A percentile compares a stretch with the other conserved stretches of the same genome.
Evolutionary conservation across 1,284 basidiomycete genomes (phyloP).

Genomic region (Tylopilus sp.): DNA sequence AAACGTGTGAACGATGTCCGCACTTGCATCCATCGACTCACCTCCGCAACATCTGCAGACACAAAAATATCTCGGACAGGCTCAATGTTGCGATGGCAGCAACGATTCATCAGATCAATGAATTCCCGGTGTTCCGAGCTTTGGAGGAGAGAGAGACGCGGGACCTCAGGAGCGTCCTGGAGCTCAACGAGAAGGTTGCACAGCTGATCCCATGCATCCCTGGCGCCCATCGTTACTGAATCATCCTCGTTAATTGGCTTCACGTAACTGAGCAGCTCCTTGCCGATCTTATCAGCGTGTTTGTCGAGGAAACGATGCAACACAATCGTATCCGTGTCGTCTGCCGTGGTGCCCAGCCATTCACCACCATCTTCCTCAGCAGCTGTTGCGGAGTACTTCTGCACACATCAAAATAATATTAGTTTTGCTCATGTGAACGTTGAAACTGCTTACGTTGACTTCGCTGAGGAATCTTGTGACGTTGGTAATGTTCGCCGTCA

Average conservation of each 20-base stretch:
- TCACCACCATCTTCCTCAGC: slow-evolving; percentile 61
- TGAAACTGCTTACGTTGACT: slow-evolving; percentile 54
- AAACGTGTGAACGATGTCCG: slow-evolving; percentile 8
- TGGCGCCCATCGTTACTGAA: slow-evolving; percentile 56
- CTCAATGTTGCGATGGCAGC: slow-evolving; percentile 58
- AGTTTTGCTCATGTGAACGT: neutral
- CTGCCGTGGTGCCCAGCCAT: slow-evolving; percentile 70
- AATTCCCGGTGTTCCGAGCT: slow-evolving; percentile 59
- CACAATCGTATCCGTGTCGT: slow-evolving; percentile 78
- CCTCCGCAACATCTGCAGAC: slow-evolving; percentile 47
- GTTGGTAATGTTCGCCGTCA: slow-evolving; percentile 72
- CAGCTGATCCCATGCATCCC: slow-evolving; percentile 72
- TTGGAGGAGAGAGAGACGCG: slow-evolving; percentile 48
- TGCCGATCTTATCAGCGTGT: slow-evolving; percentile 81
- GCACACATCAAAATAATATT: slow-evolving; percentile 5
- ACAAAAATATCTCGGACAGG: slow-evolving; percentile 69
- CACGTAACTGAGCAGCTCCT: slow-evolving; percentile 72
- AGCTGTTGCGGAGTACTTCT: slow-evolving; percentile 54
- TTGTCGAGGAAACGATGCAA: slow-evolving; percentile 81
- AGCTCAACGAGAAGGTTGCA: slow-evolving; percentile 76
- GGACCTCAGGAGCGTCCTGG: slow-evolving; percentile 66
- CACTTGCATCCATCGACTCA: slow-evolving; percentile 37
- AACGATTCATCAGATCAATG: slow-evolving; percentile 66
- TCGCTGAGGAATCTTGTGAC: slow-evolving; percentile 83
- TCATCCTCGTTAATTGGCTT: slow-evolving; percentile 61